These are phyloP conservation scores for Mycothermus thermophilus DNA, from an alignment of 495 filamentous ascomycete species.

Conservation along the genomic window DNA sequence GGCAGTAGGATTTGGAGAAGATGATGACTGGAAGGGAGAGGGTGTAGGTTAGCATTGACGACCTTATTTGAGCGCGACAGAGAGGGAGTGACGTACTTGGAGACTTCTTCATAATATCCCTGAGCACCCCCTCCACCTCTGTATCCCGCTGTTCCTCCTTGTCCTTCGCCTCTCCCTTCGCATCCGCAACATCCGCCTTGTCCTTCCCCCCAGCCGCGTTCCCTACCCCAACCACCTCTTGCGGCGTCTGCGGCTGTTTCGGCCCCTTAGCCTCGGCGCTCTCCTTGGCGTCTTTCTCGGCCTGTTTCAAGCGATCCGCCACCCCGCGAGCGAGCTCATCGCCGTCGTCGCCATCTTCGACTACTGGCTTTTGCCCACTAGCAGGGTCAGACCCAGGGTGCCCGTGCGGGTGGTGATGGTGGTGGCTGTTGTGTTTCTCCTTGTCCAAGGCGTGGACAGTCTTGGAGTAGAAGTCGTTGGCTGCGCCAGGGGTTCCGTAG, in stretches of 20 bases:
- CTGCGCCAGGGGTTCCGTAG: too few species aligned
- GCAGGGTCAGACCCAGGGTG: neutral
- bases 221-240: slow-evolving; percentile 34
- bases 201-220: slow-evolving; percentile 54
- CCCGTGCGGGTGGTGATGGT: neutral
- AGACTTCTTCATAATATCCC: slow-evolving; percentile 62
- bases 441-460: slow-evolving; percentile 37
- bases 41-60: slow-evolving; percentile 14
- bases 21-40: slow-evolving; percentile 54
- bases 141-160: slow-evolving; percentile 43
- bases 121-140: slow-evolving; percentile 48
- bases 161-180: slow-evolving; percentile 26
- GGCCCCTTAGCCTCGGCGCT: slow-evolving; percentile 37
- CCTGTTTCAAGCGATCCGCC: slow-evolving; percentile 31
- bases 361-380: slow-evolving; percentile 19
- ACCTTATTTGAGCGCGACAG: slow-evolving; percentile 1
- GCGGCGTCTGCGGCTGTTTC: slow-evolving; percentile 38
- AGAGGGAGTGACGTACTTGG: slow-evolving; percentile 46
- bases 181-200: slow-evolving; percentile 15
- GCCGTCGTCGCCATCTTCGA: slow-evolving; percentile 29
- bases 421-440: slow-evolving; percentile 6
- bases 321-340: slow-evolving; percentile 29
- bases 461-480: slow-evolving; percentile 43
- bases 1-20: slow-evolving; percentile 91
- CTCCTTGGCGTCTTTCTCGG: slow-evolving; percentile 43